Conservation (phyloP, 306 rosid species). For the Gynostemma pentaphyllum region DNA sequence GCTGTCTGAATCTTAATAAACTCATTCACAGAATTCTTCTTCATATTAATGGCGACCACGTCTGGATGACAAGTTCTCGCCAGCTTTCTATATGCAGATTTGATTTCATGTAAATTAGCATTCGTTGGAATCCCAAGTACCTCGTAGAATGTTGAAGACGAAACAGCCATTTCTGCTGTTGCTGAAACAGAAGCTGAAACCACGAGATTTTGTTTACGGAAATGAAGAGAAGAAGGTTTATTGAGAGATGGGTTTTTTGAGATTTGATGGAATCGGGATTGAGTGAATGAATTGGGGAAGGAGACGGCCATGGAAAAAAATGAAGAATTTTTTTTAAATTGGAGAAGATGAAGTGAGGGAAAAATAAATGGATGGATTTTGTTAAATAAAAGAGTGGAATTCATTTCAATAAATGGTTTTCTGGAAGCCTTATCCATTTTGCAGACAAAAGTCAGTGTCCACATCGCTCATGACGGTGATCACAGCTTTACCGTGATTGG, state of each 20-base stretch:
- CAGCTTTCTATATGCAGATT: constrained; percentile 47
- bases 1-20: constrained; percentile 54
- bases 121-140: constrained; percentile 55
- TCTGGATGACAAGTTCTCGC: constrained; percentile 71
- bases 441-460: too few relatives aligned
- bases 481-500: too few relatives aligned
- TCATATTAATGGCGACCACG: constrained; percentile 42
- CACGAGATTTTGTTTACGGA: neutral
- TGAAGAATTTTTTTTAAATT: neutral
- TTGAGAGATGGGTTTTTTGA: neutral
- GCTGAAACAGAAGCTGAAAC: neutral
- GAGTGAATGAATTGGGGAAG: neutral
- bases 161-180: constrained; percentile 24
- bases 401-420: too few relatives aligned
- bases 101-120: constrained; percentile 42
- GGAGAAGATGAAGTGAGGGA: too few relatives aligned
- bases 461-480: too few relatives aligned
- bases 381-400: too few relatives aligned
- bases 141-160: constrained; percentile 38
- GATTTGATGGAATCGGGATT: neutral
- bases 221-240: neutral
- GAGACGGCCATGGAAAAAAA: neutral
- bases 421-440: too few relatives aligned
- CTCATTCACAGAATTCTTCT: constrained; percentile 41
- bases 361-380: too few relatives aligned